Base-by-base conservation (phyloP, 352 stramenopile genomes). In the Phytopythium cucurbitacearum region DNA sequence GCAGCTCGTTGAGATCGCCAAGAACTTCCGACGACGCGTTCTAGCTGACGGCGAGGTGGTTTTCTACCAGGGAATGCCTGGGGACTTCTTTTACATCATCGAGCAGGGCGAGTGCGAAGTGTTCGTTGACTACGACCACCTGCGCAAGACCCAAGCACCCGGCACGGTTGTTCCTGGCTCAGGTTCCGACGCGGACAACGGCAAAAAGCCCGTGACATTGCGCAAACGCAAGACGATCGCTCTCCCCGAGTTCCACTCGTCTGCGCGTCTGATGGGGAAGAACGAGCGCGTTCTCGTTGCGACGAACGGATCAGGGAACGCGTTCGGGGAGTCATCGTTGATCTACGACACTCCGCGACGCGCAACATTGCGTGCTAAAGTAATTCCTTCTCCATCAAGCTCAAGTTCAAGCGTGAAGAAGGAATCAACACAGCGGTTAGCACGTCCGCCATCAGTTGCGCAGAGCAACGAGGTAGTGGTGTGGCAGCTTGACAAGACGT, bases 281-380 rank as follows among this genome's bases (percentile, higher is more conserved):
- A 77, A 88, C 51, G 76, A 89, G 57, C 69, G 77, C 35, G 80
- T 95, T 6, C 67, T 81, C 5, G 83, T 95, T 7, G 83, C 81
- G 1, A 95, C 85, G 2, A 91, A 95, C 39, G 82, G 85, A 3
- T 79, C 77, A 2, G 80, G 78, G 0, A 86, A 79, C 35, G 80
- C 83, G 10, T 93, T 95, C 56, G 85, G 85, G 1, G 83, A 92
- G 56, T 95, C 85, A 7, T 77, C 77, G 32, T 67, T 95, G 16
- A 88, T 95, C 57, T 95, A 95, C 59, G 75, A 88, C 51, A 95
- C 85, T 4, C 83, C 81, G 9, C 80, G 85, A 8, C 80, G 83
- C 40, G 83, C 83, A 33, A 95, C 85, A 1, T 66, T 93, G 48
- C 71, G 69, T 8, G 69, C 69, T 3, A 67, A 63, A 48, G 28